Evolutionary conservation across 345 rosid genomes (phyloP).

Genomic region (Balakata baccata): DNA sequence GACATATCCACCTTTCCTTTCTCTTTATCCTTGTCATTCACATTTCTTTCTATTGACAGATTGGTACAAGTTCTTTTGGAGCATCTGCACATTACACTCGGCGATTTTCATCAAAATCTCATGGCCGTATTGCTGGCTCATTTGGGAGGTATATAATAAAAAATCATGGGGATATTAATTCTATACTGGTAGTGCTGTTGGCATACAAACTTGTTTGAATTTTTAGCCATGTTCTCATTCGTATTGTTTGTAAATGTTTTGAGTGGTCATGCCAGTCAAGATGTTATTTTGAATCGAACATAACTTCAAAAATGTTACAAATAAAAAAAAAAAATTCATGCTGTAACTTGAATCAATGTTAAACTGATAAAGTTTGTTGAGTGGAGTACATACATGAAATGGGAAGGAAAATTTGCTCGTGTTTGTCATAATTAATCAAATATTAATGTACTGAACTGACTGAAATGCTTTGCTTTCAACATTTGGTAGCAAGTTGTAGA

Average conservation of each 20-base stretch:
- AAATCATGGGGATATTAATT: conserved; percentile 12
- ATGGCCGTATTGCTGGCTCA: conserved; percentile 74
- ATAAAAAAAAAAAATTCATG: not conserved
- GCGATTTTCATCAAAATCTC: conserved; percentile 73
- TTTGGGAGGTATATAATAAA: conserved; percentile 58
- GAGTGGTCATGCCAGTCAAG: not conserved
- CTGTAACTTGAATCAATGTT: not conserved
- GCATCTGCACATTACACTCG: conserved; percentile 73
- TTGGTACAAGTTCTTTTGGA: conserved; percentile 70
- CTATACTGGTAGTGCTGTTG: not conserved
- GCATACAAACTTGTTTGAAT: not conserved
- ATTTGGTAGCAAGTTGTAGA: not conserved
- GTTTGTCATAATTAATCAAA: not conserved
- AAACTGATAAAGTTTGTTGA: not conserved
- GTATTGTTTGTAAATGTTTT: not conserved
- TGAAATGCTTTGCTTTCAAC: too few species aligned
- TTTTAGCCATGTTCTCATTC: not conserved
- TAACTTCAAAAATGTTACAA: not conserved
- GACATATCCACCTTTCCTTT: not conserved
- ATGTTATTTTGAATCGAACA: not conserved
- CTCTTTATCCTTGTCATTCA: not conserved
- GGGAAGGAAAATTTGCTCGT: not conserved
- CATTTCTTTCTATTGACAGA: conserved; percentile 37
- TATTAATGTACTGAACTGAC: not conserved
- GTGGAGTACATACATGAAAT: not conserved